Percentiles rank a stretch among this genome's conserved stretches.
Conservation (phyloP, 306 rosid genomes). For the cucumber (Cucumis sativus) region DNA sequence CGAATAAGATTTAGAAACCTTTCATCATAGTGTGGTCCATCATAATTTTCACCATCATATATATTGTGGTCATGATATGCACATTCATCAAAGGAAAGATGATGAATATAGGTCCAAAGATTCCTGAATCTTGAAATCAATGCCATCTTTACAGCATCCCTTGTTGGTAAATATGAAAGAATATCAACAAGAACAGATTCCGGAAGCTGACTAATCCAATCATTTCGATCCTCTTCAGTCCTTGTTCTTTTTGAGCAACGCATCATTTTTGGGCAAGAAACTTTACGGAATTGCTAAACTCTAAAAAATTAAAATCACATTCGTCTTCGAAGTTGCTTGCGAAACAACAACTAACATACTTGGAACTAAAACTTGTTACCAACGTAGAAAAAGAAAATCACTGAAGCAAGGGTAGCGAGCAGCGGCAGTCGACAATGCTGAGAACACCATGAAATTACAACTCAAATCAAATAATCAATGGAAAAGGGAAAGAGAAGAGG, state of each 20-base stretch:
- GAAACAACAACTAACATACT: background rate
- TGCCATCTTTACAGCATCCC: background rate
- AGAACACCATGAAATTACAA: background rate
- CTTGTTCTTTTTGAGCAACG: background rate
- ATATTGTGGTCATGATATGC: background rate
- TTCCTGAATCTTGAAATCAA: background rate
- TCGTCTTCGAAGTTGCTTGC: background rate
- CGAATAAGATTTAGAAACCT: slow-evolving; percentile 1
- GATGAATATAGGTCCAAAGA: background rate
- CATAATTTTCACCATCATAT: background rate
- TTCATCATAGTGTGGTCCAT: background rate
- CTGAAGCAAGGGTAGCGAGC: background rate
- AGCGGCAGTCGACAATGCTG: background rate
- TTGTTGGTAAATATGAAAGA: background rate
- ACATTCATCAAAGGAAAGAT: slow-evolving; percentile 1
- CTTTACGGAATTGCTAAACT: background rate
- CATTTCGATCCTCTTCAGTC: background rate
- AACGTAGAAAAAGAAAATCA: background rate
- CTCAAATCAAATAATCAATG: background rate
- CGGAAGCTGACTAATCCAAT: background rate
- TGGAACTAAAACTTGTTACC: background rate
- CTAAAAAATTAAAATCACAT: background rate
- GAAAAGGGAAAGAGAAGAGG: background rate
- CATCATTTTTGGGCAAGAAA: background rate
- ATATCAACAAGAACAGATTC: slow-evolving; percentile 1